Base-by-base conservation (phyloP, 2,329 filamentous ascomycete genomes). In the Neobulgaria alba region DNA sequence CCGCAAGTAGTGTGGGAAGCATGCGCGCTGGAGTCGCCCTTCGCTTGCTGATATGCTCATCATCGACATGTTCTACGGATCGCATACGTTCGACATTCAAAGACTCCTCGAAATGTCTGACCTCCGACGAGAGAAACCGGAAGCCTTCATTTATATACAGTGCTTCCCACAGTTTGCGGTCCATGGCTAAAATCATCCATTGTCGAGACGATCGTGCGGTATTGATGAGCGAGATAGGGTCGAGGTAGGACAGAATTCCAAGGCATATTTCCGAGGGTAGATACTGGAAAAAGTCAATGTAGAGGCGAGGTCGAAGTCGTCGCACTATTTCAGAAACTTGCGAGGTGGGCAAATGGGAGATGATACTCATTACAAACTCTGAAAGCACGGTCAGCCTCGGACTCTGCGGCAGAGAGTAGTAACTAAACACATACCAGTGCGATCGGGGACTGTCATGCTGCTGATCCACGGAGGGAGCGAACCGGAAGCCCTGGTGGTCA, bases 241-340 rank as follows among this genome's bases (percentile, higher is more conserved):
- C 84, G 36, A 98, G 79, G 57, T 88, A 92, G 12, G 83, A 81
- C 32, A 98, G 80, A 33, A 96, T 82, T 56, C 93, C 83, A 33
- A 92, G 79, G 46, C 87, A 93, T 54, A 98, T 84, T 61, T 98
- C 92, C 18, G 85, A 79, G 0, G 92, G 92, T 1, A 98, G 75
- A 55, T 86, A 79, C 49, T 77, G 69, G 31, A 95, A 79, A 40
- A 95, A 95, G 63, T 98, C 86, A 64, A 95, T 90, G 62, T 95
- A 89, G 2, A 96, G 79, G 38, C 89, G 74, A 3, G 88, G 85
- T 47, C 81, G 84, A 14, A 95, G 67, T 48, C 82, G 76, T 40
- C 89, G 77, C 34, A 95, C 85, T 39, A 95, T 85, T 33, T 82
- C 73, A 36, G 83, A 80, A 45, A 95, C 80, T 39, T 80, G 77